Evolutionary conservation across 805 yeast genomes (phyloP), one percentile per base, ranked within the genome.

Genomic region (Komagataella phaffii): DNA sequence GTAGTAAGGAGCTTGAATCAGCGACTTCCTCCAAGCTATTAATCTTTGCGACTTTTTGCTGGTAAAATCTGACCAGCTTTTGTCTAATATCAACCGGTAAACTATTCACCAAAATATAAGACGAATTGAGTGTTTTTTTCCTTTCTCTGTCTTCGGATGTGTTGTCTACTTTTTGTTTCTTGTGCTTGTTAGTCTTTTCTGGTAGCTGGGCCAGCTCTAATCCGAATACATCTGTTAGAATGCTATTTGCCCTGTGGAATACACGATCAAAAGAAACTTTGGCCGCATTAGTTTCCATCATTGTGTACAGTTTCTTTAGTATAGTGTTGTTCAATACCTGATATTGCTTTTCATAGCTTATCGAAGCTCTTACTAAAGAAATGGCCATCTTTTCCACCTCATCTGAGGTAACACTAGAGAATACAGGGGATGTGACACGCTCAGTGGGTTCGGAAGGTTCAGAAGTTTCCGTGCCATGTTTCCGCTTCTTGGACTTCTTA

Each of bases 301-400:
- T 50, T 30, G 63, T 69, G 51, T 60, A 51, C 3, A 64, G 50
- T 48, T 63, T 65, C 7, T 62, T 30, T 7, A 66, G 55, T 23
- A 55, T 52, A 6, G 54, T 56, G 47, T 59, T 62, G 7, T 59
- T 64, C 14, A 66, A 48, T 0, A 59, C 52, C 52, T 64, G 67
- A 30, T 56, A 52, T 43, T 52, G 62, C 52, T 56, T 57, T 24
- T 66, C 66, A 12, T 61, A 46, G 3, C 64, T 67, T 4, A 66
- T 21, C 6, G 64, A 21, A 0, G 61, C 57, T n/a, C 66, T 53
- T 1, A 61, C 63, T 30, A 30, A 14, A 10, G 40, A 30, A 5
- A 30, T 30, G 40, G 49, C 53, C 17, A 55, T 50, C 17, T 54
- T 48, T 45, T 56, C 54, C 46, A 56, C 54, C 46, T 51, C 40